Base-by-base conservation (phyloP, 768 basidiomycete species). In the Terana coerulea region DNA sequence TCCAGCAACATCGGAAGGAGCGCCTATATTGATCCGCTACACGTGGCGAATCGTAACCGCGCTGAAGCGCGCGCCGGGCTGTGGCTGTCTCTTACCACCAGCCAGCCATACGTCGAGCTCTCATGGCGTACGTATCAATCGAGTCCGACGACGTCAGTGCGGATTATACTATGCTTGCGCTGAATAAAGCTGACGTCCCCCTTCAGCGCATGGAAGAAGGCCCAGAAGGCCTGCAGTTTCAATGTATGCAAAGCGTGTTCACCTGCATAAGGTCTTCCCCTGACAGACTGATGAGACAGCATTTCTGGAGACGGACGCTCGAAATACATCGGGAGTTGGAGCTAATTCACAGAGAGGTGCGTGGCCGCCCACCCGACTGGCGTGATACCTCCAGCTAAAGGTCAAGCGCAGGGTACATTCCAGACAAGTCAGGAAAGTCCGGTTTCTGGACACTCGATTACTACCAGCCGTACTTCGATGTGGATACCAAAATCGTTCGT, bases 401-500 rank as follows among this genome's bases (percentile, higher is more conserved):
- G 19, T 9, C 44, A 47, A 15, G 10, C 36, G 15, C 49, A 89
- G 89, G 86, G 15, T 91, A 88, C 63, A 71, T 86, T 17, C 69
- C 78, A 43, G 83, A 88, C 54, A 63, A 69, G 29, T 67, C 75
- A 47, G 62, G 69, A 8, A 79, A 79, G 62, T 71, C 73, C 12
- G 54, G 79, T 0, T 90, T 89, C 68, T 92, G 89, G 90, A 81
- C 79, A 24, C 60, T 92, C 28, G 91, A 94, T 53, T 88, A 88
- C 65, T 93, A 94, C 63, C 90, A 92, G 62, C 75, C 80, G 2
- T 92, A 89, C 68, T 95, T 95, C 59, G 91, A 95, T 55, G 79
- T 95, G 29, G 91, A 94, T 69, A 92, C 91, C 0, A 77, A 79
- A 55, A 88, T 80, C 4, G 87, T 84, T n/a, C n/a, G n/a, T n/a